Percentiles rank a stretch among this genome's conserved stretches.
Evolutionary conservation across 2,329 filamentous ascomycete species (phyloP).

Genomic region (Claviceps spartinae): DNA sequence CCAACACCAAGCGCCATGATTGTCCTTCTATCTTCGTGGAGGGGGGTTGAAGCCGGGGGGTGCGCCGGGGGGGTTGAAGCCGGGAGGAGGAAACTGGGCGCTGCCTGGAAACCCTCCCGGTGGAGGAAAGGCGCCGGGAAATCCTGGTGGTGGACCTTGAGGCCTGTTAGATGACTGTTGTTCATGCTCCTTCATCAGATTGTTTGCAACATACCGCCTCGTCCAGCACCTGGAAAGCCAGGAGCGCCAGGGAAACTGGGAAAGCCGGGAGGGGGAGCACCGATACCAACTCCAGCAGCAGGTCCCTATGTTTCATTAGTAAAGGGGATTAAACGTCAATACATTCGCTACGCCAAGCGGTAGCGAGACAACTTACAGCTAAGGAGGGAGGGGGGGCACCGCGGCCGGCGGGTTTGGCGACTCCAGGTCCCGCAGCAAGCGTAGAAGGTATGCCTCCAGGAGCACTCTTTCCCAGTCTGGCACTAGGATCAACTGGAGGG

Average conservation of each 20-base stretch:
- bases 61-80: conserved; percentile 18
- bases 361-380: conserved; percentile 38
- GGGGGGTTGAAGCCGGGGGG: conserved; percentile 63
- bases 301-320: conserved; percentile 41
- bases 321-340: too few relatives aligned
- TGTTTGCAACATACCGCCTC: conserved; percentile 35
- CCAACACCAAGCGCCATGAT: conserved; percentile 13
- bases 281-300: conserved; percentile 73
- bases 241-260: conserved; percentile 38
- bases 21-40: conserved; percentile 38
- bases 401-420: conserved; percentile 80
- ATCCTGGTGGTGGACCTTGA: conserved; percentile 35
- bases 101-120: conserved; percentile 27
- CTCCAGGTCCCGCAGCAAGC: conserved; percentile 72
- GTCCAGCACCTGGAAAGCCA: conserved; percentile 31
- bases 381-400: conserved; percentile 62
- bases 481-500: conserved; percentile 83
- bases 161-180: conserved; percentile 20
- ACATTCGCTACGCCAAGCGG: not conserved
- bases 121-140: conserved; percentile 34
- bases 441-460: conserved; percentile 56
- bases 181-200: conserved; percentile 1
- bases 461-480: conserved; percentile 68
- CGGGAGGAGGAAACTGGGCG: conserved; percentile 7
- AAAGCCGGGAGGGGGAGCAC: conserved; percentile 47